Base-by-base conservation (phyloP, 495 filamentous ascomycete species). In the Letharia columbiana region DNA sequence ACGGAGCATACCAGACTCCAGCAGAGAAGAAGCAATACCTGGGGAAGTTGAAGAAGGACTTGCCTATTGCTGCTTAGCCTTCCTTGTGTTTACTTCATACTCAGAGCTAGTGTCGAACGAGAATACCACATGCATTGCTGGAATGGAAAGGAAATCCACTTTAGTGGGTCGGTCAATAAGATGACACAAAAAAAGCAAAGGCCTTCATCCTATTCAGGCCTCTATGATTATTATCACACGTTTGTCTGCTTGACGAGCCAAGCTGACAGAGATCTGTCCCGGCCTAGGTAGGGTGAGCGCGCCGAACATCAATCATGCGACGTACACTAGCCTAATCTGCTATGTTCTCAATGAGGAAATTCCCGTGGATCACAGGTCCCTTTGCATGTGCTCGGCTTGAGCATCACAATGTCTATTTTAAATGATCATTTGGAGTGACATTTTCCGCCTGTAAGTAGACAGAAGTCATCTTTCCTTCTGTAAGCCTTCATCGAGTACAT, bases 41-140 rank as follows among this genome's bases (percentile, higher is more conserved):
- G 80, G 95, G 95, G 81, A 95, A 91, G 58, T 89, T 99, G 88
- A 99, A 99, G 91, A 98, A 98, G 90, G 92, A 98, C 75, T 82
- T 97, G 69, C 80, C 79, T 72, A 76, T 86, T 75, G 79, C 84
- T 81, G 82, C 86, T 75, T 93, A 89, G 83, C 17, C 40, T 60
- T 41, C 63, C 59, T 33, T 72, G 70, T 54, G 65, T 75, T 54
- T 69, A 66, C 23, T 47, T 63, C 65, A 52, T 60, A 11, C 58
- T 54, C 35, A 31, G 9, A 10, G 45, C 39, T 56, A 61, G 58
- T 56, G 45, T 52, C 35, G 23, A 23, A 17, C 49, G 64, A 33
- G 63, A 47, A 35, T 58, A 58, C 23, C 45, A 39, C 12, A 37
- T 65, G 63, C 63, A 59, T 64, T 41, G 52, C 52, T 64, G 17